Conservation (phyloP, 2,329 filamentous ascomycete genomes). For the Trichophyton schoenleinii region DNA sequence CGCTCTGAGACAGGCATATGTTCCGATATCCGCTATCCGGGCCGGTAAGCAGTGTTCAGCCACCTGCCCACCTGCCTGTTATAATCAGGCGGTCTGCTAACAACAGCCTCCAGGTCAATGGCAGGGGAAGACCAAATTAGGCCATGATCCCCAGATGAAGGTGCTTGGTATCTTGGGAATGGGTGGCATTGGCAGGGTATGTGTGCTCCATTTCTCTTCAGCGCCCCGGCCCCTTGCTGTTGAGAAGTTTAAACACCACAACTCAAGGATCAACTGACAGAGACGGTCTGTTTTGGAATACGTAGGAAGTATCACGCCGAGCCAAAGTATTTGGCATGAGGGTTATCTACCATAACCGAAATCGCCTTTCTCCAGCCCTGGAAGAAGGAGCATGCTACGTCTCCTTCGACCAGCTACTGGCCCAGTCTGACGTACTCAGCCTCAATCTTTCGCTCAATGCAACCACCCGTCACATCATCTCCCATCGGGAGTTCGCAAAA, state of each 20-base stretch:
- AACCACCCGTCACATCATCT: conserved; percentile 36
- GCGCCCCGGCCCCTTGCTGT: background rate
- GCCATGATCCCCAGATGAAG: conserved; percentile 36
- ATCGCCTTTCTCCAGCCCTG: conserved; percentile 28
- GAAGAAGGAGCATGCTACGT: conserved; percentile 34
- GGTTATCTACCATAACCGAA: conserved; percentile 37
- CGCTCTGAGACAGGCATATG: conserved; percentile 33
- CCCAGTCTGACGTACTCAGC: conserved; percentile 35
- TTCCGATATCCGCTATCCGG: conserved; percentile 30
- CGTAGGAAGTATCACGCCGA: conserved; percentile 35
- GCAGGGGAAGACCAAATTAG: conserved; percentile 31
- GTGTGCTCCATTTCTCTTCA: conserved; percentile 8
- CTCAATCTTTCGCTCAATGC: conserved; percentile 35
- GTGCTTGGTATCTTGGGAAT: conserved; percentile 37
- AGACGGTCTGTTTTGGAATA: background rate
- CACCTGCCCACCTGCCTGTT: background rate
- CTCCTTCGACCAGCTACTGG: conserved; percentile 35
- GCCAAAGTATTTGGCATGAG: conserved; percentile 37
- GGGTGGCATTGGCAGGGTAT: conserved; percentile 37
- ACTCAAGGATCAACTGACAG: conserved; percentile 1
- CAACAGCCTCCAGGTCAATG: conserved; percentile 24
- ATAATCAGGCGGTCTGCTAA: background rate
- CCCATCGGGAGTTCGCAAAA: conserved; percentile 30
- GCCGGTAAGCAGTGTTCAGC: conserved; percentile 20
- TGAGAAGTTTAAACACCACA: background rate